Evolutionary conservation across 2,329 filamentous ascomycete genomes (phyloP).

Genomic region (Hypoxylon sp.): DNA sequence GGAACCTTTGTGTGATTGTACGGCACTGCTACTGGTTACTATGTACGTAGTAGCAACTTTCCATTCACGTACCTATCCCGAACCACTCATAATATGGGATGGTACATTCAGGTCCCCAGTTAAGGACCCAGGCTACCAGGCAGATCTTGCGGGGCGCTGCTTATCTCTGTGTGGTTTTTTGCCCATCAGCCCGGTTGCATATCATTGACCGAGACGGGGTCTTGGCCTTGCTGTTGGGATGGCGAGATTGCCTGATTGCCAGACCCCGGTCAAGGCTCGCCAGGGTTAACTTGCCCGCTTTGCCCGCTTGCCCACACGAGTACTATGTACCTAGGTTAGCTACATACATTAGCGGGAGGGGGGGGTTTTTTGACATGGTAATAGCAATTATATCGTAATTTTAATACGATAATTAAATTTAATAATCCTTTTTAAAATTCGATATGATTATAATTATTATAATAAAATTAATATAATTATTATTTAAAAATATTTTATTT

Average conservation of each 20-base stretch:
- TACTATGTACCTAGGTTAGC: too few relatives aligned
- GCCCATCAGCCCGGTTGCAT: constrained; percentile 25
- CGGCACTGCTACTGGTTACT: constrained; percentile 8
- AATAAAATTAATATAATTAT: too few relatives aligned
- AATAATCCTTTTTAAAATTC: too few relatives aligned
- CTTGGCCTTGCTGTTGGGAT: constrained; percentile 27
- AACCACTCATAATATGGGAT: neutral
- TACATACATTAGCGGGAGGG: too few relatives aligned
- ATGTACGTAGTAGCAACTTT: constrained; percentile 30
- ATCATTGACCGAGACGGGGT: constrained; percentile 37
- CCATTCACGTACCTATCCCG: neutral
- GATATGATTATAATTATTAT: too few relatives aligned
- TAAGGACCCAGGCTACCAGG: neutral
- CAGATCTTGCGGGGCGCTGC: constrained; percentile 29
- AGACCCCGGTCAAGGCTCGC: constrained; percentile 7
- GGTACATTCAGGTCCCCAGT: neutral
- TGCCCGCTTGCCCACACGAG: constrained; percentile 8
- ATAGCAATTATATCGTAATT: too few relatives aligned
- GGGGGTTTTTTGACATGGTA: too few relatives aligned
- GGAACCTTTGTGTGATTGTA: constrained; percentile 7
- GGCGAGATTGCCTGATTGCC: neutral
- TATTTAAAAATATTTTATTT: too few relatives aligned
- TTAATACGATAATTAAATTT: too few relatives aligned
- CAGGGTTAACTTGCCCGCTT: too few relatives aligned
- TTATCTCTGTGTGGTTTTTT: constrained; percentile 27